Base-by-base conservation (phyloP, 306 rosid species). In the Corylus americana region DNA sequence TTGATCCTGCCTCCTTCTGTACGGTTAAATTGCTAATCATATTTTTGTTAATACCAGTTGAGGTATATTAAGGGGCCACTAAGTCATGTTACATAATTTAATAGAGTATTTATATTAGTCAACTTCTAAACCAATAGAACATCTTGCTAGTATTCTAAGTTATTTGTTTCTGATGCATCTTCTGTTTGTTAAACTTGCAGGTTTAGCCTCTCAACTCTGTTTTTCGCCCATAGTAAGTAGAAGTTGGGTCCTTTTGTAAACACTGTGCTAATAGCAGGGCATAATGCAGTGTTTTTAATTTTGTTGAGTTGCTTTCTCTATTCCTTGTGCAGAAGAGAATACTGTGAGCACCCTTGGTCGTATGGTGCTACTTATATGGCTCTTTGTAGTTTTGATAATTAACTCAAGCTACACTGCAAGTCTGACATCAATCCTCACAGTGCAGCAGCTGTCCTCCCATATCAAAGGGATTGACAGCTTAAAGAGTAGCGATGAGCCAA, bases 401-500 rank as follows among this genome's bases (percentile, higher is more conserved):
- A 95, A 87, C 81, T 95, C 98, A 53, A 95, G 99, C 87, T 95
- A 93, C 91, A 93, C 99, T 17, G 99, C 99, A n/a, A 95, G 99
- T 87, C 88, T 93, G 84, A 91, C 99, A 70, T 95, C 99, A 79
- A 91, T 95, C 84, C 97, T 95, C 82, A 95, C 99, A 66, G 98
- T 95, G 84, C 98, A 95, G 82, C 89, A 87, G 75, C 86, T 95
- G 72, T 90, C 78, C 83, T 95, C 97, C 73, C 86, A 83, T 51
- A 85, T 95, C 75, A 90, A 61, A 51, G 99, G 99, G 82, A 89
- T 95, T 55, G 96, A 93, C 44, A 90, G 88, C 84, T 86, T 95
- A 84, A 95, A 80, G 83, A 74, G 45, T 9, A 74, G 86, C 67
- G 78, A 85, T 37, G 97, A 93, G 44, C 93, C 88, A 20, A 93